Conservation (phyloP, 2,329 filamentous ascomycete species). For the Claviceps monticola region DNA sequence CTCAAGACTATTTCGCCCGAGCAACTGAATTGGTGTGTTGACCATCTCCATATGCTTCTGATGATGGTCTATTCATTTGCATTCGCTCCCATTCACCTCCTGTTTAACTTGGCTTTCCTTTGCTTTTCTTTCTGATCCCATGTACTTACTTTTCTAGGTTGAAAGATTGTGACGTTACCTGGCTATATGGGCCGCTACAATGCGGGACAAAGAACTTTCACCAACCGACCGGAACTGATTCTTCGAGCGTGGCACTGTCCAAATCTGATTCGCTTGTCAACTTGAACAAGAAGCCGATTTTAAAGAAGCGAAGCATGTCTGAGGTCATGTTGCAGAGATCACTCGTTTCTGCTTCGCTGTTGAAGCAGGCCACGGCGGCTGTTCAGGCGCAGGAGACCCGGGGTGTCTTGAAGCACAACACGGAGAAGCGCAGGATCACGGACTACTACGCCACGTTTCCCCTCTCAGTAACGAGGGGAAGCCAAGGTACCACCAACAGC, state of each 20-base stretch:
- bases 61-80: no score
- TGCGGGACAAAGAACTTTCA: slow-evolving; percentile 47
- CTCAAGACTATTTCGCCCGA: slow-evolving; percentile 82
- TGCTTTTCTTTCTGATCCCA: not conserved
- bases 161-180: slow-evolving; percentile 94
- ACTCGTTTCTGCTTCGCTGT: slow-evolving; percentile 70
- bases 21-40: slow-evolving; percentile 74
- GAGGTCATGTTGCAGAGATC: slow-evolving; percentile 89
- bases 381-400: slow-evolving; percentile 66
- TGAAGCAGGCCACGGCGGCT: slow-evolving; percentile 79
- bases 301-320: slow-evolving; percentile 94
- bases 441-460: slow-evolving; percentile 57
- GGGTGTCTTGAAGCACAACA: slow-evolving; percentile 35
- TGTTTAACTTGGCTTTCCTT: slow-evolving; percentile 14
- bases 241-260: slow-evolving; percentile 30
- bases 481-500: slow-evolving; percentile 40
- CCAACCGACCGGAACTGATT: slow-evolving; percentile 28
- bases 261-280: slow-evolving; percentile 52
- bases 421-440: slow-evolving; percentile 48
- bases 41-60: not conserved
- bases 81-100: no score
- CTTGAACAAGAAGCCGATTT: slow-evolving; percentile 65
- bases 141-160: slow-evolving; percentile 43
- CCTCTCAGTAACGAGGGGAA: slow-evolving; percentile 47
- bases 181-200: slow-evolving; percentile 89